Evolutionary conservation across 495 filamentous ascomycete species (phyloP).

Genomic region (Penicillium flavigenum): DNA sequence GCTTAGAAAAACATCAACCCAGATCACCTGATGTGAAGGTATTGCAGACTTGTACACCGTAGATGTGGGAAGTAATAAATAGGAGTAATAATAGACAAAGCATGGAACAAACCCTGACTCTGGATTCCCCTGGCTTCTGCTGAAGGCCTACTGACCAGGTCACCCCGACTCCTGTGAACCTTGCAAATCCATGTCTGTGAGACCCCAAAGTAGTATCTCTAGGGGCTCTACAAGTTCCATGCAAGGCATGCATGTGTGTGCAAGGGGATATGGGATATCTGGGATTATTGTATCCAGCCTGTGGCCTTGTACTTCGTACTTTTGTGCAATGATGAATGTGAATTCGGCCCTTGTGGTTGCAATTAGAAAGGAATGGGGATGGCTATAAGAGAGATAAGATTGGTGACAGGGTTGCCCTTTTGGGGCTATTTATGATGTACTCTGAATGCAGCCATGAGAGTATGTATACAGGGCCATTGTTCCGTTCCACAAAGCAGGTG

Average conservation of each 20-base stretch:
- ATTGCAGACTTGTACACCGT: background rate
- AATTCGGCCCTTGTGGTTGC: background rate
- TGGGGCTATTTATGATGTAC: background rate
- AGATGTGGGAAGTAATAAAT: background rate
- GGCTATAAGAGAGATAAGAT: background rate
- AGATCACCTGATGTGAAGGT: background rate
- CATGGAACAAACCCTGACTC: background rate
- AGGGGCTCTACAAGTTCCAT: background rate
- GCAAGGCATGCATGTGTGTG: constrained; percentile 7
- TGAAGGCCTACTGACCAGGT: background rate
- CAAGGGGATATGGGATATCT: background rate
- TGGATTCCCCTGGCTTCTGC: background rate
- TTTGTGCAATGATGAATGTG: background rate
- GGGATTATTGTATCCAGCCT: background rate
- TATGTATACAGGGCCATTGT: constrained; percentile 3
- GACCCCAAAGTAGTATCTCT: background rate
- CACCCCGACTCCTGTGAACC: background rate
- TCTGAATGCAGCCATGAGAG: constrained; percentile 1
- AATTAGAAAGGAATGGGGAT: background rate
- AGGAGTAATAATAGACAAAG: background rate
- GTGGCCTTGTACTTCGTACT: background rate
- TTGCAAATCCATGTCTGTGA: background rate
- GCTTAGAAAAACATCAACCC: background rate
- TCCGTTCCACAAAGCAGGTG: constrained; percentile 9
- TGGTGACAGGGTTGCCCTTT: background rate